Evolutionary conservation across 2,329 filamentous ascomycete genomes (phyloP).

Genomic region (Fusarium sp.): DNA sequence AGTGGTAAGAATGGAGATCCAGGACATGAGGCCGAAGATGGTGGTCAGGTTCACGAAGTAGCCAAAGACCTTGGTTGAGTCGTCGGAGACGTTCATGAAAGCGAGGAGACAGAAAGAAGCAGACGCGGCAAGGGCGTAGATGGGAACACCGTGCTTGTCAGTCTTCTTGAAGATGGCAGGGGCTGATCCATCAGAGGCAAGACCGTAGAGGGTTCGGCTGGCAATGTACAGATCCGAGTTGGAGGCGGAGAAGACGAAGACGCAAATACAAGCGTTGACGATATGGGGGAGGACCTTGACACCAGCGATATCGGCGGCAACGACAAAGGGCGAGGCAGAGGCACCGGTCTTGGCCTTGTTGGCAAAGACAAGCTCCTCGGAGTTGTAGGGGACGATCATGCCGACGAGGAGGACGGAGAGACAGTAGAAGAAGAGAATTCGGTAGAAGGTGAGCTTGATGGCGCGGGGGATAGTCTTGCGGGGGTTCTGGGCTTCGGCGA

Average conservation of each 20-base stretch:
- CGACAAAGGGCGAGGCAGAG: conserved; percentile 77
- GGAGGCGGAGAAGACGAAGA: conserved; percentile 82
- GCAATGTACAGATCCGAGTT: conserved; percentile 85
- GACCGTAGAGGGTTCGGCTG: conserved; percentile 78
- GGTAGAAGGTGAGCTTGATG: conserved; percentile 85
- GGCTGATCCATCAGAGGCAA: conserved; percentile 78
- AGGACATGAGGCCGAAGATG: conserved; percentile 75
- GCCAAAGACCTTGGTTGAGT: conserved; percentile 68
- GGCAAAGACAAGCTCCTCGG: conserved; percentile 68
- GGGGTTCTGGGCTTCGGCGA: conserved; percentile 84
- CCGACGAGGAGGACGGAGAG: conserved; percentile 80
- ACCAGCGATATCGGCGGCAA: conserved; percentile 74
- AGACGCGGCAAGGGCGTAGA: conserved; percentile 72
- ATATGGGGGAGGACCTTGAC: conserved; percentile 74
- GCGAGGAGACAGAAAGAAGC: conserved; percentile 74
- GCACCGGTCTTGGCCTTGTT: conserved; percentile 56
- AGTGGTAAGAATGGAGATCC: conserved; percentile 76
- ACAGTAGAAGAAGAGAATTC: conserved; percentile 85
- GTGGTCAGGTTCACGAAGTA: conserved; percentile 78
- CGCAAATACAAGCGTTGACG: conserved; percentile 78
- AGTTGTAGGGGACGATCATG: conserved; percentile 81
- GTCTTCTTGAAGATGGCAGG: conserved; percentile 79
- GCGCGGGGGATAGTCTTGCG: conserved; percentile 80
- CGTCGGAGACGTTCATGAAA: conserved; percentile 73
- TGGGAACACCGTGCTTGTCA: conserved; percentile 77